Evolutionary conservation across 129 eudicot species (phyloP).

Genomic region (Helichrysum umbraculigerum): DNA sequence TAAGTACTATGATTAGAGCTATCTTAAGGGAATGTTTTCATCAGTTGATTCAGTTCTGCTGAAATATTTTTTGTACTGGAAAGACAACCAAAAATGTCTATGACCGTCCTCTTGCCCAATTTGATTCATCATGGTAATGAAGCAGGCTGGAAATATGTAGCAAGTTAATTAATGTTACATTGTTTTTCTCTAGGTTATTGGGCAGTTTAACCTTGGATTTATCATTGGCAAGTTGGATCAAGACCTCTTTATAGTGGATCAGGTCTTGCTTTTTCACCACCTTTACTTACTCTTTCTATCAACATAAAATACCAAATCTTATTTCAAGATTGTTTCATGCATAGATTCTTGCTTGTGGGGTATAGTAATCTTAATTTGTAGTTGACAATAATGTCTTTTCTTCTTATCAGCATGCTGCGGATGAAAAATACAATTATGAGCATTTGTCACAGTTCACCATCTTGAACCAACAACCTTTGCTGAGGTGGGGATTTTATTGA

Average conservation of each 20-base stretch:
- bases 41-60: too few species aligned
- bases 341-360: constrained; percentile 20
- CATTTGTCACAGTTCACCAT: constrained; percentile 71
- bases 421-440: constrained; percentile 95
- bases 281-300: not conserved
- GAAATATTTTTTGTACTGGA: not conserved
- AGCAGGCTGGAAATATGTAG: constrained; percentile 24
- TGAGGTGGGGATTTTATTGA: constrained; percentile 49
- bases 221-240: constrained; percentile 87
- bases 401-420: constrained; percentile 93
- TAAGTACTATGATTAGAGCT: not conserved
- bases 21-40: not conserved
- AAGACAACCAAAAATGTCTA: not conserved
- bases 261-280: constrained; percentile 46
- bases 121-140: constrained; percentile 6
- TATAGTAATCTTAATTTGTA: not conserved
- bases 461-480: constrained; percentile 94
- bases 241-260: constrained; percentile 93
- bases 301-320: constrained; percentile 2
- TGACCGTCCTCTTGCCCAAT: not conserved
- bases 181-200: constrained; percentile 56
- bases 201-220: constrained; percentile 96
- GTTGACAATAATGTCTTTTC: constrained; percentile 17
- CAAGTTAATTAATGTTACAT: not conserved
- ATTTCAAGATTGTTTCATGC: constrained; percentile 15